phyloP scores from a whole-genome alignment of 208 protist species.

The Angomonas ambiguus region DNA sequence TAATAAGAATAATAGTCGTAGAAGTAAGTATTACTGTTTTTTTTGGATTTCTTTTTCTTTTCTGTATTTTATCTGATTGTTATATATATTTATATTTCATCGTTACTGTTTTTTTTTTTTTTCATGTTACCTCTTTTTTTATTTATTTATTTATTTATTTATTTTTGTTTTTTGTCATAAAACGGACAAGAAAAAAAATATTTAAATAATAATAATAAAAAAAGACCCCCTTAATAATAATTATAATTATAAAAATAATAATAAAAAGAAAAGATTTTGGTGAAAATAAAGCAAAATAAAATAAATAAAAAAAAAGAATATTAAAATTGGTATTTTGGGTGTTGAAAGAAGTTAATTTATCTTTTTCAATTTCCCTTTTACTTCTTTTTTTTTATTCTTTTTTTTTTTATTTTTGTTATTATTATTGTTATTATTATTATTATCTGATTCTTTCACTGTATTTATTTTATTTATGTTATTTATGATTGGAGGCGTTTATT shows the following conservation, averaged over 20 bases:
- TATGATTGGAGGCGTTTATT: no score
- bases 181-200: background rate
- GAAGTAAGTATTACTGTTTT: background rate
- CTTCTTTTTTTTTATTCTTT: no score
- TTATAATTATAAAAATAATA: slow-evolving; percentile 1
- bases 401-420: no score
- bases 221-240: background rate
- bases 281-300: no score
- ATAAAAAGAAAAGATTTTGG: no score
- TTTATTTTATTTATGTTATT: no score
- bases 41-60: slow-evolving; percentile 1
- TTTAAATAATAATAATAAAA: background rate
- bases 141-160: slow-evolving; percentile 4
- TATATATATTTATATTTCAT: slow-evolving; percentile 2
- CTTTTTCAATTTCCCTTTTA: no score
- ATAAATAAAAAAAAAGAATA: no score
- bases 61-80: slow-evolving; percentile 13
- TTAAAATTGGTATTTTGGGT: no score
- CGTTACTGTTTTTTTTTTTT: slow-evolving; percentile 9
- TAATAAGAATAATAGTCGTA: background rate
- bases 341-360: no score
- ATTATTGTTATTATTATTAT: no score
- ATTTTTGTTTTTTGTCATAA: background rate
- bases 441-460: no score
- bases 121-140: background rate